Conservation (phyloP, 192 early-diverging fungal species). For the Globomyces pollinis-pini region DNA sequence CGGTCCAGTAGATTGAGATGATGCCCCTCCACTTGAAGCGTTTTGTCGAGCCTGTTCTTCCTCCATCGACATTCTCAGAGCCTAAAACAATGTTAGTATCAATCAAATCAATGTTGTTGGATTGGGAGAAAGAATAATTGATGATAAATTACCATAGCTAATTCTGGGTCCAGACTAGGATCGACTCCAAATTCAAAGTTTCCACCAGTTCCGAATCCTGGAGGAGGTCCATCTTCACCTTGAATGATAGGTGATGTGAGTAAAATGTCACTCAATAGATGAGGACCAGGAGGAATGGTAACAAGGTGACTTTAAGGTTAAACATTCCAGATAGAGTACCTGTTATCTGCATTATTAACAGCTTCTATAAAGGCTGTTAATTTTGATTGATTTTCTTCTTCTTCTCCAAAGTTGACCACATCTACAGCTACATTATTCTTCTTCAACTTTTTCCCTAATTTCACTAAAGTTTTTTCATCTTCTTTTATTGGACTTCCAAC, state of each 20-base stretch:
- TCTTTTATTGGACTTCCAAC: conserved; percentile 79
- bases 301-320: conserved; percentile 76
- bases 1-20: conserved; percentile 24
- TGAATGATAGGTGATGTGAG: conserved; percentile 80
- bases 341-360: conserved; percentile 90
- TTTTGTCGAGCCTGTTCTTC: conserved; percentile 91
- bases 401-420: conserved; percentile 93
- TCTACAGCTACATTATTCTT: conserved; percentile 98
- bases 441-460: conserved; percentile 91
- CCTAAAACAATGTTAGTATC: conserved; percentile 36
- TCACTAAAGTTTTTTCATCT: conserved; percentile 71
- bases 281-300: conserved; percentile 86
- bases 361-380: conserved; percentile 82
- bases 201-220: conserved; percentile 54
- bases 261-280: conserved; percentile 83
- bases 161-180: conserved; percentile 86
- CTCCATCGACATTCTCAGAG: conserved; percentile 90
- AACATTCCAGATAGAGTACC: conserved; percentile 41
- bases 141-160: conserved; percentile 58
- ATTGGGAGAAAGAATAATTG: not conserved
- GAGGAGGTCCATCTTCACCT: conserved; percentile 69
- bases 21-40: conserved; percentile 24
- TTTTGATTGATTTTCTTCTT: conserved; percentile 77
- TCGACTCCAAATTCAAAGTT: conserved; percentile 94
- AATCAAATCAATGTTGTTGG: not conserved